Evolutionary conservation across 2,329 filamentous ascomycete species (phyloP), one percentile per base, ranked within the genome.

Genomic region (Colletotrichum simmondsii): DNA sequence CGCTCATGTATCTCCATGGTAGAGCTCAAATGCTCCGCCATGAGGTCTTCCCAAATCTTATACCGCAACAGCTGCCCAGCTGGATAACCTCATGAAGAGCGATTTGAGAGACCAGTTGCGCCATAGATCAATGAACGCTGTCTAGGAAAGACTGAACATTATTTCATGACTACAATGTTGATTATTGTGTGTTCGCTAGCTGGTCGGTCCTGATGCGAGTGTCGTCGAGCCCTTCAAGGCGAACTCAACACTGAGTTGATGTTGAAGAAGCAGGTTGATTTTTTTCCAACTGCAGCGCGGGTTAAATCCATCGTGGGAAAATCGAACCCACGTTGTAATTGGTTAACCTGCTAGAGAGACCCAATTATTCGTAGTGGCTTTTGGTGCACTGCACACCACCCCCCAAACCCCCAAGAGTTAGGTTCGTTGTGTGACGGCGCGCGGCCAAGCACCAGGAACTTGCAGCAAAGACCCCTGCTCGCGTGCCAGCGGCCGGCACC

Each of bases 401-500:
- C 35, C 35, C 6, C 37, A 16, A 42, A 42, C 37, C 37, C 37
- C 37, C 26, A 49, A 58, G 61, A 28, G 26, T 56, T 49, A 22
- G 42, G 42, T 49, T 22, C 42, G 42, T 49, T 63, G 58, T 56
- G 63, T 64, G 56, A 61, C 67, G 63, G 66, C 70, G 66, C 70
- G 65, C 42, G 42, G 56, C 57, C 57, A 58, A 62, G 60, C 64
- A 61, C n/a, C 32, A 49, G n/a, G 11, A 24, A 52, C 26, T 14
- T 32, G 57, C 63, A 71, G 49, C 57, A 65, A 62, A 28, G 42
- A 68, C 57, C 60, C 68, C 58, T 65, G 68, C 61, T 65, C 53
- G 58, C 63, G 56, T 71, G 73, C 57, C 65, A 68, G 58, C 65
- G 63, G 26, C 64, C 49, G 62, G 61, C 64, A 68, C 65, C 61